Percentiles rank a stretch among this genome's conserved stretches.
Evolutionary conservation across 345 rosid genomes (phyloP).

Genomic region (Eucalyptus marginata): DNA sequence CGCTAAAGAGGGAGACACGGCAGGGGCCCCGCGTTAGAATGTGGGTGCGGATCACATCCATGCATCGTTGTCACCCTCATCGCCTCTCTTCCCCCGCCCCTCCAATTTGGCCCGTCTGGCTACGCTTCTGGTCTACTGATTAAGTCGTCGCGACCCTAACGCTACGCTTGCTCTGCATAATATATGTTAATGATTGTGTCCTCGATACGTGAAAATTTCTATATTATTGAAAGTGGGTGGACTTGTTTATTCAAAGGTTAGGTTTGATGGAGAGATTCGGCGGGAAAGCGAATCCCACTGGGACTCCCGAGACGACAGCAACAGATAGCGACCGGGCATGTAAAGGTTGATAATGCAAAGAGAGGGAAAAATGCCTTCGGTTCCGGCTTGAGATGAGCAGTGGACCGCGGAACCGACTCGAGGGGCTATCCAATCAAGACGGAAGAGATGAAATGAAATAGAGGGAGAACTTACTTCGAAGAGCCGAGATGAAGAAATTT

Average conservation of each 20-base stretch:
- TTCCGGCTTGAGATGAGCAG: neutral
- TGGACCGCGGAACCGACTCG: neutral
- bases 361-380: too few relatives aligned
- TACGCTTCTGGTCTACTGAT: neutral
- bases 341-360: neutral
- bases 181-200: neutral
- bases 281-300: neutral
- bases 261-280: neutral
- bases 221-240: neutral
- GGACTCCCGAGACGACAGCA: neutral
- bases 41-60: slow-evolving; percentile 26
- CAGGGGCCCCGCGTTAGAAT: slow-evolving; percentile 17
- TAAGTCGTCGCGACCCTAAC: neutral
- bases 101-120: neutral
- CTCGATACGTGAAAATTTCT: neutral
- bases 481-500: neutral
- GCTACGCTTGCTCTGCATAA: neutral
- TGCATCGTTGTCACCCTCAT: slow-evolving; percentile 21
- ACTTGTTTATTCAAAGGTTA: neutral
- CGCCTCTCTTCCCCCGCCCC: neutral
- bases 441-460: neutral
- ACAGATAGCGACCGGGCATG: slow-evolving; percentile 2
- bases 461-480: neutral
- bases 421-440: neutral
- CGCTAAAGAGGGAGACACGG: slow-evolving; percentile 18